Conservation (phyloP, 805 yeast genomes). For the Komagataella pastoris region DNA sequence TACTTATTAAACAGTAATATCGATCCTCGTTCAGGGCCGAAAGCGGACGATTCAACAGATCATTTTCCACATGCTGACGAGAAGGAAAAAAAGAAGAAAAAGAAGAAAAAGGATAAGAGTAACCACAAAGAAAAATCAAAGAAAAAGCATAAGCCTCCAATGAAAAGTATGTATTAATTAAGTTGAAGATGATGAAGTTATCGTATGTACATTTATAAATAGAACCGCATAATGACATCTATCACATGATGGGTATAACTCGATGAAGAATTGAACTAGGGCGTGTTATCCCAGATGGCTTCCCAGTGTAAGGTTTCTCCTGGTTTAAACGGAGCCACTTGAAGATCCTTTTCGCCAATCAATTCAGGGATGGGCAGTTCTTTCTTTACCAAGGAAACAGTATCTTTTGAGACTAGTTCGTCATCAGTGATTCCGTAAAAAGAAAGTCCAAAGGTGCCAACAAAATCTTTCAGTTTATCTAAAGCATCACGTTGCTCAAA, state of each 20-base stretch:
- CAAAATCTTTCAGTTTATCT: conserved; percentile 60
- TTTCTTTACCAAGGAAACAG: conserved; percentile 42
- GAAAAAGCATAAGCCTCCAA: neutral
- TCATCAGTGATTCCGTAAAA: conserved; percentile 52
- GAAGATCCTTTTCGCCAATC: conserved; percentile 30
- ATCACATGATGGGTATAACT: neutral
- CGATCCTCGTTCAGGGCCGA: neutral
- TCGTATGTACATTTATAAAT: neutral
- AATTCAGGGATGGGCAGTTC: conserved; percentile 45
- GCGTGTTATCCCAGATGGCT: conserved; percentile 46
- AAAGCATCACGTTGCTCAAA: conserved; percentile 58
- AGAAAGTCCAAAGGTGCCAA: conserved; percentile 53
- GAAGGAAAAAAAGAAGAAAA: neutral
- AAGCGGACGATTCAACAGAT: neutral
- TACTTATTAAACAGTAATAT: neutral
- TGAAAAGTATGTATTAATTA: neutral
- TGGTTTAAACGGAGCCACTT: conserved; percentile 77
- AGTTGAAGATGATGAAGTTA: neutral
- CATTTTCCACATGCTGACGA: neutral
- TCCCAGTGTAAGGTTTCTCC: conserved; percentile 65
- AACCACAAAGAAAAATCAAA: neutral
- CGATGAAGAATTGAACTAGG: neutral
- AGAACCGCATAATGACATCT: neutral
- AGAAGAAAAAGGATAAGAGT: neutral
- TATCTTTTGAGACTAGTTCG: conserved; percentile 29